Evolutionary conservation across 192 early-diverging fungal species (phyloP).

Genomic region (Coemansia reversa): DNA sequence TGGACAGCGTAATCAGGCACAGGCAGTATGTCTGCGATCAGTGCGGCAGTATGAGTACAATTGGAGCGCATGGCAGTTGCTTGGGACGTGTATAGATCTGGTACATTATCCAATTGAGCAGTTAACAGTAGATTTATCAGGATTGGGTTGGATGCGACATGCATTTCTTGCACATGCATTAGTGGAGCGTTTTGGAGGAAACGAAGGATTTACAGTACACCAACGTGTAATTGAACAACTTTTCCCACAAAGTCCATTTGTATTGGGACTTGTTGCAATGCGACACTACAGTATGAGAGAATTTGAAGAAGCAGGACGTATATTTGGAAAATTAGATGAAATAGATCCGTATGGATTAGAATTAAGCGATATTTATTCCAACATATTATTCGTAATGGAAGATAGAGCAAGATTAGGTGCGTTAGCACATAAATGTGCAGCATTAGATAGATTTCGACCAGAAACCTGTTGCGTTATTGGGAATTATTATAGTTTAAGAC

Average conservation of each 20-base stretch:
- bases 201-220: conserved; percentile 31
- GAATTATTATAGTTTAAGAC: conserved; percentile 86
- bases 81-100: conserved; percentile 58
- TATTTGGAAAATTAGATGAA: conserved; percentile 70
- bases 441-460: conserved; percentile 75
- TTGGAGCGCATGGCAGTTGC: conserved; percentile 90
- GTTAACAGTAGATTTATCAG: conserved; percentile 19
- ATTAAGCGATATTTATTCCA: conserved; percentile 80
- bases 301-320: conserved; percentile 64
- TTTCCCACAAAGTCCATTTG: conserved; percentile 65
- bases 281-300: conserved; percentile 66
- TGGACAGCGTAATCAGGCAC: conserved; percentile 49
- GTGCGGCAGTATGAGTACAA: conserved; percentile 75
- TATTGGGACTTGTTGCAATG: conserved; percentile 63
- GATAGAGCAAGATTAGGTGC: conserved; percentile 68
- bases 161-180: conserved; percentile 61
- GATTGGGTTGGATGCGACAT: conserved; percentile 45
- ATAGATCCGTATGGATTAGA: conserved; percentile 80
- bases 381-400: conserved; percentile 80
- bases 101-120: conserved; percentile 24
- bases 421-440: conserved; percentile 71
- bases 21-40: conserved; percentile 61
- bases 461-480: conserved; percentile 85
- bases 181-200: conserved; percentile 52
- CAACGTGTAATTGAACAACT: conserved; percentile 45